Conservation (phyloP, 1,284 basidiomycete genomes). For the Leccinum pallidistipes region DNA sequence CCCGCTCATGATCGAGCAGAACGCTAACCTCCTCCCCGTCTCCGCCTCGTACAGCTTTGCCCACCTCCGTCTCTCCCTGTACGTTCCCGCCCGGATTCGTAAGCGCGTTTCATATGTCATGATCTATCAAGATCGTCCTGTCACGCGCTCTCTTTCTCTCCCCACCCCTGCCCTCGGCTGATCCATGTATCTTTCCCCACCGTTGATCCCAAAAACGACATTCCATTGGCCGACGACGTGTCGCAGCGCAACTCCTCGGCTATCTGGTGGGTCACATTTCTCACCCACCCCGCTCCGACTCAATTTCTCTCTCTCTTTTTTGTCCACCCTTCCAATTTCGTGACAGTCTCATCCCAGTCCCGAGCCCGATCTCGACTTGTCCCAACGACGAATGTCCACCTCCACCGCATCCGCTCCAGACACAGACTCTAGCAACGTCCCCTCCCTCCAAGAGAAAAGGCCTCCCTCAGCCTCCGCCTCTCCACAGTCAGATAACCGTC, state of each 20-base stretch:
- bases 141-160: conserved; percentile 15
- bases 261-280: conserved; percentile 43
- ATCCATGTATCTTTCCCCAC: conserved; percentile 26
- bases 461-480: conserved; percentile 51
- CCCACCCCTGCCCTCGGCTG: conserved; percentile 5
- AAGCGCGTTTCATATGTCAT: conserved; percentile 32
- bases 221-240: conserved; percentile 43
- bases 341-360: conserved; percentile 30
- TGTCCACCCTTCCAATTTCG: conserved; percentile 13
- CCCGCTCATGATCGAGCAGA: conserved; percentile 45
- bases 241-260: conserved; percentile 50
- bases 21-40: conserved; percentile 40
- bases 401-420: conserved; percentile 58
- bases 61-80: conserved; percentile 61
- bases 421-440: conserved; percentile 57
- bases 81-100: conserved; percentile 32
- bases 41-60: conserved; percentile 58
- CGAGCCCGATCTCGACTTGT: conserved; percentile 48
- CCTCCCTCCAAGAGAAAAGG: conserved; percentile 56
- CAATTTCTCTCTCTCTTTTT: too few relatives aligned
- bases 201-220: conserved; percentile 41
- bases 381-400: conserved; percentile 59
- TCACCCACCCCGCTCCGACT: conserved; percentile 3
- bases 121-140: conserved; percentile 29
- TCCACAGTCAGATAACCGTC: conserved; percentile 49